A percentile compares a stretch with the other conserved stretches of the same genome.
Conservation (phyloP, 495 filamentous ascomycete genomes). For the Cenococcum geophilum region DNA sequence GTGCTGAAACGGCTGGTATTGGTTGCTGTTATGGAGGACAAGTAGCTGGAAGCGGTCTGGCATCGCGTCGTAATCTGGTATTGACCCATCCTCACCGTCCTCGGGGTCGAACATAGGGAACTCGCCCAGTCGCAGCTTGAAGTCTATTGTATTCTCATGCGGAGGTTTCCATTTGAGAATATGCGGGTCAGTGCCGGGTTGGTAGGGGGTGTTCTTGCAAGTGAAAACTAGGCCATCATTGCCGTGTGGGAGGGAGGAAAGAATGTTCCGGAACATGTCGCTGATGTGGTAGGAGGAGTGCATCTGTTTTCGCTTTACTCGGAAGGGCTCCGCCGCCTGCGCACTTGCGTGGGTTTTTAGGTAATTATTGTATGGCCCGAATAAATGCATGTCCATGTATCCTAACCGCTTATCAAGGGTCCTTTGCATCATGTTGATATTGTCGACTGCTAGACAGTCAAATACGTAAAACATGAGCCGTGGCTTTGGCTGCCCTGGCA, state of each 20-base stretch:
- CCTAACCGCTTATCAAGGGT: conserved; percentile 84
- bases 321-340: conserved; percentile 64
- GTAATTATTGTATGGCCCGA: conserved; percentile 69
- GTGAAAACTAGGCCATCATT: conserved; percentile 98
- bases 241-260: conserved; percentile 79
- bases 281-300: conserved; percentile 81
- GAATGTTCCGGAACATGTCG: conserved; percentile 80
- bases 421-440: conserved; percentile 63
- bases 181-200: conserved; percentile 80
- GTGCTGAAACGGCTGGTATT: conserved; percentile 56
- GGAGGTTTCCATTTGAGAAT: conserved; percentile 98
- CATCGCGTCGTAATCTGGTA: conserved; percentile 56
- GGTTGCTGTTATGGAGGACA: conserved; percentile 48
- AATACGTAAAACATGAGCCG: conserved; percentile 73
- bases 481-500: conserved; percentile 56
- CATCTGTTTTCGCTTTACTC: conserved; percentile 77
- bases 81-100: conserved; percentile 33
- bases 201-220: conserved; percentile 76
- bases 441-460: conserved; percentile 81
- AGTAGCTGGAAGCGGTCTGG: conserved; percentile 49
- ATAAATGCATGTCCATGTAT: conserved; percentile 72
- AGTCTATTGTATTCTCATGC: conserved; percentile 88
- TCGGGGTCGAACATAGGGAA: conserved; percentile 71
- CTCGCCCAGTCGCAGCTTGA: conserved; percentile 61
- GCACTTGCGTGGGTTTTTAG: conserved; percentile 57